These are phyloP conservation scores for Tagetes erecta DNA, from an alignment of 129 eudicot genomes.

Conservation along the genomic window DNA sequence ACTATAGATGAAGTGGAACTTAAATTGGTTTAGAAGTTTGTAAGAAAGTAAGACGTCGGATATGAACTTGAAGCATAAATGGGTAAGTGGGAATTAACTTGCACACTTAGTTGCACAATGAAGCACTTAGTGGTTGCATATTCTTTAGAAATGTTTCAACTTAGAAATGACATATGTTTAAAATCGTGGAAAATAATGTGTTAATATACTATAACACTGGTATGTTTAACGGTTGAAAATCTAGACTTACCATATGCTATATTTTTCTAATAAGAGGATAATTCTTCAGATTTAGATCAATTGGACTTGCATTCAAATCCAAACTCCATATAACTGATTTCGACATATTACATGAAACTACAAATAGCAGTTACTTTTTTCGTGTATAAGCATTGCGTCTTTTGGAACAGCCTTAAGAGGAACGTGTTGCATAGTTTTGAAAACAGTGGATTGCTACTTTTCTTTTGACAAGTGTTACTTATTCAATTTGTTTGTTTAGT, in stretches of 20 bases:
- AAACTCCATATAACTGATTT: not conserved
- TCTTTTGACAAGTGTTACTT: conserved; percentile 3
- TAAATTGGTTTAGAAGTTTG: not conserved
- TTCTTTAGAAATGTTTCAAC: not conserved
- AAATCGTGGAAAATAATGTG: not conserved
- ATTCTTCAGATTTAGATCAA: not conserved
- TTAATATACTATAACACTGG: not conserved
- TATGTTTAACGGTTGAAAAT: not conserved
- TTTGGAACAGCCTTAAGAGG: not conserved
- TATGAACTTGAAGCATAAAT: not conserved
- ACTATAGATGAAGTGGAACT: not conserved
- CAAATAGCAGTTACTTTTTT: not conserved
- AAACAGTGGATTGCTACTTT: not conserved
- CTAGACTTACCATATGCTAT: not conserved
- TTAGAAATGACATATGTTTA: not conserved
- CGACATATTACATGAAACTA: not conserved
- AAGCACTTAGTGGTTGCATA: not conserved
- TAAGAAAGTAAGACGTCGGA: not conserved
- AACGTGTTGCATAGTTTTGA: not conserved
- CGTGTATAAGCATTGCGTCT: not conserved
- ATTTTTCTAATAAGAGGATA: not conserved
- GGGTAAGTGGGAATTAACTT: not conserved
- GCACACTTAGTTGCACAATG: not conserved
- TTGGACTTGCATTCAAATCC: not conserved
- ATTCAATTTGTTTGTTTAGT: conserved; percentile 13